Conservation (phyloP, 768 basidiomycete genomes). For the Gymnopilus dilepis region DNA sequence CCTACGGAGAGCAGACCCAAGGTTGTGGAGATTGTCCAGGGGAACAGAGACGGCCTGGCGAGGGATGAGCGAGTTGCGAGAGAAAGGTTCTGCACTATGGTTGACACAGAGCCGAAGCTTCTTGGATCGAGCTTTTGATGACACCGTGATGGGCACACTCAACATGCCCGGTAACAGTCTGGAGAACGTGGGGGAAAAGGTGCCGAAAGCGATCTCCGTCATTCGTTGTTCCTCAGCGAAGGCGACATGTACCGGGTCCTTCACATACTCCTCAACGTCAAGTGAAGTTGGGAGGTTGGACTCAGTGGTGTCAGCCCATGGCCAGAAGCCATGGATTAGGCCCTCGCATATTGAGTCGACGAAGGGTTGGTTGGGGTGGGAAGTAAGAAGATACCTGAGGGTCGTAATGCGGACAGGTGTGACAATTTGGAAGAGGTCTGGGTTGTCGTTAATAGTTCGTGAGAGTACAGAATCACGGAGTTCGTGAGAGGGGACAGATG, state of each 20-base stretch:
- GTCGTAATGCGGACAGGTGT: conserved; percentile 1
- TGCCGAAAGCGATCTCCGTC: not conserved
- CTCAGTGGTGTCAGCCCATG: conserved; percentile 7
- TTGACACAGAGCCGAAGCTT: conserved; percentile 41
- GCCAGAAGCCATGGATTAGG: conserved; percentile 11
- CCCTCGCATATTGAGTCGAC: not conserved
- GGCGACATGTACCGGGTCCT: not conserved
- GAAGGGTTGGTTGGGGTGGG: conserved; percentile 8
- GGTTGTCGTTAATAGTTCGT: not conserved
- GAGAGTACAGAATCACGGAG: too few relatives aligned
- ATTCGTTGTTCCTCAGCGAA: conserved; percentile 3
- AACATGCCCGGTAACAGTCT: conserved; percentile 17
- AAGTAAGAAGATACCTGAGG: not conserved
- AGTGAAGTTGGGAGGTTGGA: not conserved
- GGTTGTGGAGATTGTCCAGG: conserved; percentile 23
- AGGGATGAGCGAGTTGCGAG: conserved; percentile 32
- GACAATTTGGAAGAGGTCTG: conserved; percentile 4
- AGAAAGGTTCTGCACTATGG: conserved; percentile 35
- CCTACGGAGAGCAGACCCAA: conserved; percentile 1
- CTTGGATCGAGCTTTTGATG: conserved; percentile 33
- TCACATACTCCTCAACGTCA: conserved; percentile 3
- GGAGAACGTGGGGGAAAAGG: conserved; percentile 3
- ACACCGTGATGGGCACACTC: conserved; percentile 27
- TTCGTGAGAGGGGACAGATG: not conserved
- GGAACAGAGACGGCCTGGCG: conserved; percentile 9